Evolutionary conservation across 2,329 filamentous ascomycete species (phyloP).

Genomic region (Nigrograna mackinnonii): DNA sequence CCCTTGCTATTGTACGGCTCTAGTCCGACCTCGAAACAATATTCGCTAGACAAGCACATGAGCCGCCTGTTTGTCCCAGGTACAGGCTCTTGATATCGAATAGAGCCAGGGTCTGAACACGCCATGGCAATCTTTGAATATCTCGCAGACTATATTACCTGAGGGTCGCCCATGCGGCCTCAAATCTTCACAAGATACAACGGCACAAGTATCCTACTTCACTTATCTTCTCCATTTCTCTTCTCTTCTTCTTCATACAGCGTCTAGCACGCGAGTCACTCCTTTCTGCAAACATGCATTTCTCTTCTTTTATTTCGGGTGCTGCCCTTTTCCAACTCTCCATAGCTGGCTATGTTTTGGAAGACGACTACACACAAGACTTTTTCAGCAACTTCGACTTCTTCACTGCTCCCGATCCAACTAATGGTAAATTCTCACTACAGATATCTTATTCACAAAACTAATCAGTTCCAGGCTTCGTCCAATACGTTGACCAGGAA

Average conservation of each 20-base stretch:
- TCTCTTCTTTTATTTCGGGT: slow-evolving; percentile 36
- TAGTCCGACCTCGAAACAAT: slow-evolving; percentile 24
- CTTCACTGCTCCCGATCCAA: slow-evolving; percentile 49
- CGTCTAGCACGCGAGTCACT: slow-evolving; percentile 38
- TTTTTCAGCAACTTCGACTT: slow-evolving; percentile 52
- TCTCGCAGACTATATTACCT: too few relatives aligned
- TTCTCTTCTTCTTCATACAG: slow-evolving; percentile 23
- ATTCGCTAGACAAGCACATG: slow-evolving; percentile 17
- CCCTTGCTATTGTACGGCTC: slow-evolving; percentile 12
- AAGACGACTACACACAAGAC: slow-evolving; percentile 45
- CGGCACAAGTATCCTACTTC: neutral
- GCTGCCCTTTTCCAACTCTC: slow-evolving; percentile 35
- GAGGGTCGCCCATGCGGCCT: too few relatives aligned
- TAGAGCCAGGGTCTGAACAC: slow-evolving; percentile 6
- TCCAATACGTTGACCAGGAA: slow-evolving; percentile 44
- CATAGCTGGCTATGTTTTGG: slow-evolving; percentile 45
- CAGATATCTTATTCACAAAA: slow-evolving; percentile 14
- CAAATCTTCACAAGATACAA: neutral
- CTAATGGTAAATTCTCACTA: slow-evolving; percentile 36
- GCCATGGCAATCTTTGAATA: slow-evolving; percentile 7
- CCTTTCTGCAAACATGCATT: slow-evolving; percentile 34
- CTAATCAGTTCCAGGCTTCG: slow-evolving; percentile 33
- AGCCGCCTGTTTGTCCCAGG: slow-evolving; percentile 13
- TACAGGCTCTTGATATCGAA: slow-evolving; percentile 16
- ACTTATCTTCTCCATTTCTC: slow-evolving; percentile 12